Base-by-base conservation (phyloP, 306 rosid genomes). In the Quercus parvula region DNA sequence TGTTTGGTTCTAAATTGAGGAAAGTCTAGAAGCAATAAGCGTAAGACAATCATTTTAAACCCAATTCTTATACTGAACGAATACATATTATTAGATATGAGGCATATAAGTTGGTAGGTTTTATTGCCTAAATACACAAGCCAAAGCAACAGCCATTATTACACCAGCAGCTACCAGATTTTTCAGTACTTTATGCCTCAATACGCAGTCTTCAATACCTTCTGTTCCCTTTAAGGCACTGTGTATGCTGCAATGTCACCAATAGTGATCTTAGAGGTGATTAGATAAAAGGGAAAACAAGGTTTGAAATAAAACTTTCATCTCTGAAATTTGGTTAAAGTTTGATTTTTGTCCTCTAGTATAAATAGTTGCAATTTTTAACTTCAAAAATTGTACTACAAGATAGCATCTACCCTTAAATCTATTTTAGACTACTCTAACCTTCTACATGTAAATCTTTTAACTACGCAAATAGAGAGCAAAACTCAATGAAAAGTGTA, bases 201-300 rank as follows among this genome's bases (percentile, higher is more conserved):
- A 3, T 70, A 78, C 70, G 68, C 68, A 58, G 76, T 57, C 44
- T 77, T 72, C 78, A 63, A 5, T n/a, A 64, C 67, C 62, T 69
- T 30, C 22, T 15, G 61, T 82, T 75, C 85, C 73, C 73, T 19
- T 84, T 64, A 84, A 59, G 93, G 96, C 18, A 91, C 62, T 17
- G 91, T 87, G 73, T 86, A 89, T 62, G 86, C 96, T 91, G 91
- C 89, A 86, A 82, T 73, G n/a, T 67, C 6, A 70, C 1, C 35
- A 55, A 66, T 46, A 17, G 8, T 18, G 28, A 6, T 58, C 31
- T 22, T 56, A 81, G 75, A 18, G 58, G 38, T 56, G 31, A 77
- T 10, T 1, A 38, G 71, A 19, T 18, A 49, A 1, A 11, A 9
- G 38, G 56, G 18, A 2, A n/a, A 5, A 5, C n/a, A 5, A 4